A percentile compares a stretch with the other conserved stretches of the same genome.
Evolutionary conservation across 2,329 filamentous ascomycete genomes (phyloP).

Genomic region (Cytospora paraplurivora): DNA sequence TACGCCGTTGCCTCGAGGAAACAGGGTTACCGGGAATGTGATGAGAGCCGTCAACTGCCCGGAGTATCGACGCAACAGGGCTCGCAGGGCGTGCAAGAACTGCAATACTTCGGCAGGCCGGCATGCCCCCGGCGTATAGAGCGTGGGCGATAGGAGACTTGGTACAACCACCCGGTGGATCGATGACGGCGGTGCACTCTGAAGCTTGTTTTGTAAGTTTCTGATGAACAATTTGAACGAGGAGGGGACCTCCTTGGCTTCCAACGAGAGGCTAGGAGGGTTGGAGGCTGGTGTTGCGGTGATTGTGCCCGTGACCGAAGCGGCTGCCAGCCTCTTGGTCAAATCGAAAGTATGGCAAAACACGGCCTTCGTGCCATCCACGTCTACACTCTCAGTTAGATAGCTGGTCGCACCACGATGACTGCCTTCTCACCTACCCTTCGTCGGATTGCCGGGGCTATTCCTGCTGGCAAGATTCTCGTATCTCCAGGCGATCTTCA

Average conservation of each 20-base stretch:
- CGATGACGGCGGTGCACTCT: constrained; percentile 57
- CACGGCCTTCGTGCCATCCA: constrained; percentile 35
- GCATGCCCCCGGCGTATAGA: constrained; percentile 71
- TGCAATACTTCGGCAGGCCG: constrained; percentile 74
- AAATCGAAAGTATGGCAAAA: constrained; percentile 78
- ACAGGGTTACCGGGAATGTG: constrained; percentile 78
- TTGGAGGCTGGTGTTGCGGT: constrained; percentile 53
- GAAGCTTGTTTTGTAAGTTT: constrained; percentile 57
- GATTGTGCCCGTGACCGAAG: constrained; percentile 53
- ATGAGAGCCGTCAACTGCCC: constrained; percentile 70
- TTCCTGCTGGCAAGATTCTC: constrained; percentile 70
- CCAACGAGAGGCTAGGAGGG: constrained; percentile 39
- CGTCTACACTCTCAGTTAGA: constrained; percentile 24
- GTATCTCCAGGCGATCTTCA: constrained; percentile 99
- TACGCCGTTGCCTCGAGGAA: constrained; percentile 73
- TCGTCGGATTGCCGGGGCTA: constrained; percentile 22
- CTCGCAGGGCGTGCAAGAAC: constrained; percentile 78
- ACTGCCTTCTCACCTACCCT: constrained; percentile 29
- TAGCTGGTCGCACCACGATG: constrained; percentile 26
- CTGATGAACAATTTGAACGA: constrained; percentile 67
- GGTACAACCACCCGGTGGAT: constrained; percentile 87
- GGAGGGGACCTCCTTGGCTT: constrained; percentile 40
- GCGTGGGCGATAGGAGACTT: constrained; percentile 78
- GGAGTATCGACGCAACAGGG: constrained; percentile 69
- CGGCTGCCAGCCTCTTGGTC: constrained; percentile 60